Evolutionary conservation across 164 flowering plant genomes (phyloP), one percentile per base, ranked within the genome.

Genomic region (Malania oleifera): DNA sequence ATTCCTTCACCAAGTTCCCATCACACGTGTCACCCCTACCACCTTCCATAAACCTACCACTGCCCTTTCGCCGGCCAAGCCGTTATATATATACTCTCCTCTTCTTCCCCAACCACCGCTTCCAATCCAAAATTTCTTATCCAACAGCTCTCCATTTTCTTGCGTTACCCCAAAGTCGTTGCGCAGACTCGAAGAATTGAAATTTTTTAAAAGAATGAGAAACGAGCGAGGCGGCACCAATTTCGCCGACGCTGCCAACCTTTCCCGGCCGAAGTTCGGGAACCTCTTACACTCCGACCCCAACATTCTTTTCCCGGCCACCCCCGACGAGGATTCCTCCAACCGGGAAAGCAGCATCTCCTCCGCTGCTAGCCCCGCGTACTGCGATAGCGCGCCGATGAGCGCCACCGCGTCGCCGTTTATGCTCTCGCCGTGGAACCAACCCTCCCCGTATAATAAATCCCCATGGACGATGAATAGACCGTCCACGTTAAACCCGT

Each of bases 401-500:
- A 75, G 80, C 54, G 60, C 58, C 3, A 80, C 72, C 14, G 57
- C 35, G 23, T 78, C 83, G 2, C 80, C 85, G 0, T 74, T 59
- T 66, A 20, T 23, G 44, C 63, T 73, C 74, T 80, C 87, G 0
- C 84, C 87, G 0, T 74, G 82, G 83, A 79, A 64, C 53, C 73
- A 68, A 7, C 15, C 65, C 4, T 57, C 75, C 1, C 58, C 82
- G 1, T 73, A 52, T 50, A 10, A 39, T 4, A 73, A 70, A 24
- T 80, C 85, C n/a, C 85, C 82, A 9, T 80, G 85, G 85, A 20
- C 9, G 18, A 50, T 69, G 6, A 56, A 44, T 6, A 4, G 22
- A 14, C 24, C 72, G 0, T 20, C 77, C 12, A 46, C 66, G 38
- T 11, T 49, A 0, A 64, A 6, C 40, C 69, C 69, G 1, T 29